Evolutionary conservation across 148 eudicot species (phyloP).

Genomic region (Cornus florida): DNA sequence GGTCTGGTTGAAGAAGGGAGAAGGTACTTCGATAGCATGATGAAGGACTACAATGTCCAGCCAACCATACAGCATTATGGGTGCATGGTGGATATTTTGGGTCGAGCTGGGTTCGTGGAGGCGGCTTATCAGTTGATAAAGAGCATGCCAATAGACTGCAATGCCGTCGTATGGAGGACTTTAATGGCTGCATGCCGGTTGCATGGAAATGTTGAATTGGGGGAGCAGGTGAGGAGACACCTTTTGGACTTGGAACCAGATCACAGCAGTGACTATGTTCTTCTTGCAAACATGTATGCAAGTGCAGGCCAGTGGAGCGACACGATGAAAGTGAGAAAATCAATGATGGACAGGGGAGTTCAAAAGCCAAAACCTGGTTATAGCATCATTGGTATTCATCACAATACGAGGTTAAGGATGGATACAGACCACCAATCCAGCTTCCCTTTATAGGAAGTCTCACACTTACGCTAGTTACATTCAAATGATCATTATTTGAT

Average conservation of each 20-base stretch:
- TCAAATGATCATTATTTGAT: background rate
- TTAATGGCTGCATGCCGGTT: conserved; percentile 24
- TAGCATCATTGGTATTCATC: conserved; percentile 13
- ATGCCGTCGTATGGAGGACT: conserved; percentile 30
- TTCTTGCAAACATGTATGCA: conserved; percentile 30
- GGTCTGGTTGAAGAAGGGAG: conserved; percentile 30
- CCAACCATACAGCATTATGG: conserved; percentile 27
- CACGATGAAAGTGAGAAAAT: conserved; percentile 15
- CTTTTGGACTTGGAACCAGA: conserved; percentile 28
- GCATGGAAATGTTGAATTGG: conserved; percentile 23
- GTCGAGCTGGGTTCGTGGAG: conserved; percentile 21
- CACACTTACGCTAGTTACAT: background rate
- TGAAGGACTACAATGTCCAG: conserved; percentile 12
- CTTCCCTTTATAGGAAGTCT: background rate
- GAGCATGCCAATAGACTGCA: conserved; percentile 29
- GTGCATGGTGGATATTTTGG: conserved; percentile 29
- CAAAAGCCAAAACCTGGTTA: conserved; percentile 27
- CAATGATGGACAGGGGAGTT: conserved; percentile 20
- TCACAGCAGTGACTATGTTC: conserved; percentile 36
- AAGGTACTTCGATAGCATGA: conserved; percentile 19
- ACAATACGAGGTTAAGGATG: background rate
- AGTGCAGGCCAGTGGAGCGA: conserved; percentile 23
- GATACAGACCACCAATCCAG: background rate
- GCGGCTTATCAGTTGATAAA: conserved; percentile 21
- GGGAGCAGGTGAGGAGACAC: conserved; percentile 26